phyloP scores from a whole-genome alignment of 2,329 filamentous ascomycete genomes.

The Cercospora citrullina region DNA sequence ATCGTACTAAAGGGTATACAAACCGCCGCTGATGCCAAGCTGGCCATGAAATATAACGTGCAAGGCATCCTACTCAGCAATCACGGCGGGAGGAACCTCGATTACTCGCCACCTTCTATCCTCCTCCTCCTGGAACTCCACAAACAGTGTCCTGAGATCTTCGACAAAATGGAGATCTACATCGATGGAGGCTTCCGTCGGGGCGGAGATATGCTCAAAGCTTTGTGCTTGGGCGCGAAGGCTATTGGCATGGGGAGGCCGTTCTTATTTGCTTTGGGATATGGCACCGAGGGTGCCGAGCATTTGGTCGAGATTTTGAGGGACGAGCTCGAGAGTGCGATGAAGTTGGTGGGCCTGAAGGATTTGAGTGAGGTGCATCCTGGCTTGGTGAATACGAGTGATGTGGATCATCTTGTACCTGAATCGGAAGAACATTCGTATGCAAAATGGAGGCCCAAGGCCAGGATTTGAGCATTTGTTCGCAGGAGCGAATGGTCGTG shows the following conservation, averaged over 20 bases:
- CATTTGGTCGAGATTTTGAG: slow-evolving; percentile 41
- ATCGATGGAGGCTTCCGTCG: slow-evolving; percentile 64
- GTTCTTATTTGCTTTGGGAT: slow-evolving; percentile 60
- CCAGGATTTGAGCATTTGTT: background rate
- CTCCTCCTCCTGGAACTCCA: slow-evolving; percentile 62
- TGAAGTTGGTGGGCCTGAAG: slow-evolving; percentile 63
- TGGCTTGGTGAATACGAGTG: slow-evolving; percentile 55
- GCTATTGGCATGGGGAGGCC: slow-evolving; percentile 63
- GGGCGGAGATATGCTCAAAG: slow-evolving; percentile 67
- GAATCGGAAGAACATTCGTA: slow-evolving; percentile 21
- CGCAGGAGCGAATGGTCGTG: background rate
- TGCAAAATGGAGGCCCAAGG: slow-evolving; percentile 24
- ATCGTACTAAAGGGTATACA: slow-evolving; percentile 43
- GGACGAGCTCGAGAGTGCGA: slow-evolving; percentile 64
- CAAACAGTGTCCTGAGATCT: slow-evolving; percentile 55
- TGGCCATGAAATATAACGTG: slow-evolving; percentile 45
- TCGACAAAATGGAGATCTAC: slow-evolving; percentile 50
- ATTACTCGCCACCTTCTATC: slow-evolving; percentile 51
- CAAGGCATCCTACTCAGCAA: slow-evolving; percentile 48
- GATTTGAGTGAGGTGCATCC: slow-evolving; percentile 60
- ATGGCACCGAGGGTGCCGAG: slow-evolving; percentile 55
- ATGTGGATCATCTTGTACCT: slow-evolving; percentile 53
- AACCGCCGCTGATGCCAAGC: slow-evolving; percentile 42
- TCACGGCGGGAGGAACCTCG: slow-evolving; percentile 48
- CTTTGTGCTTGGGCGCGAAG: slow-evolving; percentile 62